Conservation (phyloP, 1,284 basidiomycete species). For the Cryptococcus sp. region DNA sequence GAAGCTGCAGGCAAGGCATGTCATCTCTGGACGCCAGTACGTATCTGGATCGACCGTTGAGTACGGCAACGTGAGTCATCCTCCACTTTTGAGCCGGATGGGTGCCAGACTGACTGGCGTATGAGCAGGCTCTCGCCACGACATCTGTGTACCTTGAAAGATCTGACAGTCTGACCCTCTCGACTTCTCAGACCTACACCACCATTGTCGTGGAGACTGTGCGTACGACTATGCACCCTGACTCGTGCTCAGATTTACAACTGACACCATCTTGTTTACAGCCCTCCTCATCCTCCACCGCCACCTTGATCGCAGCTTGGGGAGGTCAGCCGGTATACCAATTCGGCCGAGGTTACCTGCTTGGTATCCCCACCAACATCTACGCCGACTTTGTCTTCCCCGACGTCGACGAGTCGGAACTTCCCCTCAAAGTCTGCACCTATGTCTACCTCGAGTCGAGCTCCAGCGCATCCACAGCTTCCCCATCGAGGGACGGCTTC, state of each 20-base stretch:
- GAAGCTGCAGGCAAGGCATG: slow-evolving; percentile 8
- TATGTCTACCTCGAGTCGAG: slow-evolving; percentile 9
- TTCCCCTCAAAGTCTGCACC: slow-evolving; percentile 15
- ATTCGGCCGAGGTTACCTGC: slow-evolving; percentile 11
- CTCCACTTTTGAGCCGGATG: not conserved
- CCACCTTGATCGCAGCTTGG: slow-evolving; percentile 12
- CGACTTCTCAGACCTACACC: slow-evolving; percentile 12
- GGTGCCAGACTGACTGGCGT: not conserved
- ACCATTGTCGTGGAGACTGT: slow-evolving; percentile 16
- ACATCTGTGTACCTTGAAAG: slow-evolving; percentile 11
- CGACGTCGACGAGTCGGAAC: not conserved
- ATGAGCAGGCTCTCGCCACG: slow-evolving; percentile 8
- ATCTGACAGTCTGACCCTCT: slow-evolving; percentile 7
- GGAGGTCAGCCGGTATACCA: slow-evolving; percentile 14
- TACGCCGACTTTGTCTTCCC: slow-evolving; percentile 16
- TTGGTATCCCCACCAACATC: slow-evolving; percentile 7
- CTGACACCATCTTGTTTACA: not conserved
- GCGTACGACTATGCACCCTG: not conserved
- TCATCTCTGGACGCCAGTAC: slow-evolving; percentile 12
- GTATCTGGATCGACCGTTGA: slow-evolving; percentile 5
- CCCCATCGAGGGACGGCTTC: slow-evolving; percentile 3
- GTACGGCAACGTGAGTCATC: slow-evolving; percentile 10
- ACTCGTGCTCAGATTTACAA: not conserved
- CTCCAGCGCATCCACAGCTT: not conserved
- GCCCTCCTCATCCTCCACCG: slow-evolving; percentile 3